Conservation (phyloP, 2,329 filamentous ascomycete species). For the Fusarium continuum region DNA sequence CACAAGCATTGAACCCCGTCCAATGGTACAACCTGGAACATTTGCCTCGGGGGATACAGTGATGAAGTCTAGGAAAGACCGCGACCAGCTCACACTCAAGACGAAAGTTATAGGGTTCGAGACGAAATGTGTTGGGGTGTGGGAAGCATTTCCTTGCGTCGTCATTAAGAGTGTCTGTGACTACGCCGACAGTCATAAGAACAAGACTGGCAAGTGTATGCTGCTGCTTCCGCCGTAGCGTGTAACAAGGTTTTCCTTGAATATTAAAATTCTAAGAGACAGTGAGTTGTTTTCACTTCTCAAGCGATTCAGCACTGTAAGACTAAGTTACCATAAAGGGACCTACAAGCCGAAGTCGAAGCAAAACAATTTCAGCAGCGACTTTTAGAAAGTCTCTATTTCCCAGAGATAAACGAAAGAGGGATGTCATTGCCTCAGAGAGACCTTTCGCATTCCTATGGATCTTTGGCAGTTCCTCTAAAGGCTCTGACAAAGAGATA, state of each 20-base stretch:
- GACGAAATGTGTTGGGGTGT: conserved; percentile 25
- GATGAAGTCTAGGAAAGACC: conserved; percentile 3
- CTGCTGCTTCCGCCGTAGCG: background rate
- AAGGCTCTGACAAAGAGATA: no score
- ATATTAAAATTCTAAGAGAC: background rate
- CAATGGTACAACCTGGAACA: conserved; percentile 3
- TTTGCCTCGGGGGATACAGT: conserved; percentile 14
- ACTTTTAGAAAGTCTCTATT: background rate
- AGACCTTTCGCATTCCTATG: background rate
- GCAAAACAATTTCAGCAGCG: background rate
- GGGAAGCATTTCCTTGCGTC: conserved; percentile 18
- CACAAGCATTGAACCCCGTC: background rate
- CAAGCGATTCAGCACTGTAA: no score
- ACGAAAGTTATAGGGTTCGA: conserved; percentile 16
- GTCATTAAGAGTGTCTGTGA: conserved; percentile 26
- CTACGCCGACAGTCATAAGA: conserved; percentile 28
- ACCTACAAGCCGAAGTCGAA: background rate
- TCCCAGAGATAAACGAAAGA: background rate
- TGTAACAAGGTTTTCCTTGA: conserved; percentile 1
- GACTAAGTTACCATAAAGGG: no score
- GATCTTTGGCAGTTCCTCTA: background rate
- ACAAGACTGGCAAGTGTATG: conserved; percentile 6
- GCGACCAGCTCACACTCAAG: background rate
- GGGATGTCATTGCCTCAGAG: background rate
- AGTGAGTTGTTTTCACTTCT: background rate